These are phyloP conservation scores for Amylocystis lapponica DNA, from an alignment of 768 basidiomycete species.

Conservation along the genomic window DNA sequence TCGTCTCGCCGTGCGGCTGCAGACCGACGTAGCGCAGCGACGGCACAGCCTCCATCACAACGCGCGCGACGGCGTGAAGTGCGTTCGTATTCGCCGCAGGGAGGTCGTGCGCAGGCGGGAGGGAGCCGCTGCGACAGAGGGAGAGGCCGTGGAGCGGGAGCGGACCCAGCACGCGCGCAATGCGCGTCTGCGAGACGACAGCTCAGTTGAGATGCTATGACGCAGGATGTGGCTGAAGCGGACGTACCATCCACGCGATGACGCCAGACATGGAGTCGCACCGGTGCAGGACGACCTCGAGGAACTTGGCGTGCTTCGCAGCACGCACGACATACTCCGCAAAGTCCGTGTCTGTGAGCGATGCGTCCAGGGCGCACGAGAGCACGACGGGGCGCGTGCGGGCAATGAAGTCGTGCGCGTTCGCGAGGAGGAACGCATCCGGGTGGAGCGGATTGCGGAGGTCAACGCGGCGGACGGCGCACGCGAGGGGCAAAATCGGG, in stretches of 20 bases:
- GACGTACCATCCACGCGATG: constrained; percentile 11
- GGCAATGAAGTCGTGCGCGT: constrained; percentile 10
- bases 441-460: constrained; percentile 10
- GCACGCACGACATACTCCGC: too few species aligned
- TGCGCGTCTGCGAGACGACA: neutral
- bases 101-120: neutral
- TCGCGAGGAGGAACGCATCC: constrained; percentile 3
- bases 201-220: neutral
- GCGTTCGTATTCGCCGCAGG: neutral
- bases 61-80: neutral
- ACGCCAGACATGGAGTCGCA: constrained; percentile 7
- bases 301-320: constrained; percentile 2
- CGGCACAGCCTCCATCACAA: neutral
- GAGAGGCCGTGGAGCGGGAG: constrained; percentile 1
- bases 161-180: neutral
- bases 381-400: constrained; percentile 11
- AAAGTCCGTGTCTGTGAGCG: constrained; percentile 6
- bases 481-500: constrained; percentile 9
- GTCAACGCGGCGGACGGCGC: constrained; percentile 6
- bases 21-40: neutral
- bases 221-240: neutral
- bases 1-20: neutral
- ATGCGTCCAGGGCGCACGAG: constrained; percentile 4
- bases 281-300: constrained; percentile 11
- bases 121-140: neutral